phyloP scores from a whole-genome alignment of 331 rosid genomes.

The Prunus yedoensis region DNA sequence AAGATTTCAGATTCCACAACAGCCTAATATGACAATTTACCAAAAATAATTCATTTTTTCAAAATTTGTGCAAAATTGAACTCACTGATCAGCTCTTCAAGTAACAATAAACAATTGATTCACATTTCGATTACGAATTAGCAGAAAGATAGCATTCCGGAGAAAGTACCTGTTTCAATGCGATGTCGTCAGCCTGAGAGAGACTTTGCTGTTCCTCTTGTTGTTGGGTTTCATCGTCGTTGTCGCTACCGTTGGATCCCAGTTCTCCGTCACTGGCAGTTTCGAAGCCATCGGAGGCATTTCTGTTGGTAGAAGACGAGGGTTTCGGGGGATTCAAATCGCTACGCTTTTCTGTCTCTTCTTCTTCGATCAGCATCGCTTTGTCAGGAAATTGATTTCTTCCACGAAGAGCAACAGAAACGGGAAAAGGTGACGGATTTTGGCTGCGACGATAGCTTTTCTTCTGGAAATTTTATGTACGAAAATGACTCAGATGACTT shows the following conservation, averaged over 20 bases:
- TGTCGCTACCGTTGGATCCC: constrained; percentile 40
- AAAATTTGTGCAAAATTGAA: neutral
- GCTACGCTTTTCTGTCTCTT: constrained; percentile 29
- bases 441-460: neutral
- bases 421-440: neutral
- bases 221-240: constrained; percentile 13
- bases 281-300: constrained; percentile 75
- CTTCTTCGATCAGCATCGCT: constrained; percentile 39
- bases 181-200: constrained; percentile 5
- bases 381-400: neutral
- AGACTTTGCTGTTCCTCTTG: constrained; percentile 5
- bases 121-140: neutral
- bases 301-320: constrained; percentile 21
- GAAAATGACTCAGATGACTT: neutral
- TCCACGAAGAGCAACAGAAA: too few species aligned
- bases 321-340: constrained; percentile 28
- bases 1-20: neutral
- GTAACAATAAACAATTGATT: neutral
- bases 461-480: neutral
- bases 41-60: neutral
- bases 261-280: constrained; percentile 86
- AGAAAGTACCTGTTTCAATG: neutral
- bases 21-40: neutral
- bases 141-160: neutral
- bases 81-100: neutral